Base-by-base conservation (phyloP, 2,329 filamentous ascomycete species). In the Beauveria brongniartii region DNA sequence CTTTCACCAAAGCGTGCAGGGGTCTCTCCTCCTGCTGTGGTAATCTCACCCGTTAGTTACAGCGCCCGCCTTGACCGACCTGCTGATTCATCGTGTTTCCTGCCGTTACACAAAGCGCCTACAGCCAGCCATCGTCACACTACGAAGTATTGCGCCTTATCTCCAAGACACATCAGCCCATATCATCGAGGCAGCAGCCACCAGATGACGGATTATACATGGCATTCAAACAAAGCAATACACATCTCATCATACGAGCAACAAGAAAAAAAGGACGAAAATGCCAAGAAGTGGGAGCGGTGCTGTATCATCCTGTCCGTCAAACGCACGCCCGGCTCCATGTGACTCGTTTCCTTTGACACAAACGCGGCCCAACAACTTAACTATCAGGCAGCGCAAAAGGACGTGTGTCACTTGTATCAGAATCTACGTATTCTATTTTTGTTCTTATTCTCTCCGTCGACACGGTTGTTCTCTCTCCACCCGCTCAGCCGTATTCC, bases 91-190 rank as follows among this genome's bases (percentile, higher is more conserved):
- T 47, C 14, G 54, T 34, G 26, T 18, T n/a, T 43, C n/a, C n/a
- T 26, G 30, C 43, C 6, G 54, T 44, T 43, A 28, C 51, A 26
- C 51, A 54, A n/a, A 43, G 34, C 51, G 51, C 51, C 43, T 56
- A 18, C 55, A 50, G 30, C 26, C 28, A 50, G 55, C 55, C 46
- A 24, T 40, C 40, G 22, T 30, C 34, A 43, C 10, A 26, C 34
- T 52, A 34, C 30, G 14, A 9, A 34, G 30, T 34, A 43, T 28
- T 43, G 20, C 47, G 46, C 55, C 46, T 59, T 47, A 40, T 59
- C 47, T 59, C 55, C 30, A 59, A 59, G 55, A 59, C 55, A 59
- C 48, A 37, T 43, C 46, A 43, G 46, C 55, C 22, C 44, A 34
- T 18, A 9, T 51, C 47, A 37, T 44, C 30, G 55, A 50, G 43